Evolutionary conservation across 2,329 filamentous ascomycete genomes (phyloP), one percentile per base, ranked within the genome.

Genomic region (Waltergamsia citrina): DNA sequence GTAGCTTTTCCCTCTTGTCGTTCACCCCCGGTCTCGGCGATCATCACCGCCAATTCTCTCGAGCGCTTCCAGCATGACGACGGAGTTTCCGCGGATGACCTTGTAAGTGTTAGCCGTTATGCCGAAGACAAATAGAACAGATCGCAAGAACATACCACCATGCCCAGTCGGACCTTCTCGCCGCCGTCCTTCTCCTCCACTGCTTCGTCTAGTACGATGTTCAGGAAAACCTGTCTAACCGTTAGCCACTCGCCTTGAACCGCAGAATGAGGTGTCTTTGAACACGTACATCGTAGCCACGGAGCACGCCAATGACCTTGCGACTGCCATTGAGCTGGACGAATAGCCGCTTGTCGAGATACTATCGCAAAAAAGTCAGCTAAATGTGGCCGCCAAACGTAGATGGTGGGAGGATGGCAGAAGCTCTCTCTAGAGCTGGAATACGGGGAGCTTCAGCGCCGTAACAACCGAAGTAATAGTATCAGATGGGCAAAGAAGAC

Each of bases 311-410:
- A 58, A 94, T 86, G 41, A 98, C 90, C 64, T 94, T 96, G 59
- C 92, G 84, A 61, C 88, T 94, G 54, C 92, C 92, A 63, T 98
- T 98, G 35, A 98, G 70, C 62, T 98, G 90, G 46, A 96, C 87
- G 61, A 95, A 94, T 54, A 98, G 76, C 64, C 90, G 78, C 78
- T 98, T 98, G 72, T 98, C 92, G 64, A 98, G 87, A 64, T 98
- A 98, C 92, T 98, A 51, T n/a, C n/a, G n/a, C n/a, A n/a, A n/a
- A n/a, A n/a, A n/a, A n/a, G n/a, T n/a, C n/a, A n/a, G n/a, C n/a
- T n/a, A n/a, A n/a, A n/a, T n/a, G n/a, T n/a, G n/a, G n/a, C n/a
- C n/a, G n/a, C n/a, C n/a, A n/a, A n/a, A n/a, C n/a, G n/a, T n/a
- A n/a, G n/a, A n/a, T n/a, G n/a, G n/a, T n/a, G n/a, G n/a, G n/a